Evolutionary conservation across 2,329 filamentous ascomycete species (phyloP).

Genomic region (Alternaria ethzedia): DNA sequence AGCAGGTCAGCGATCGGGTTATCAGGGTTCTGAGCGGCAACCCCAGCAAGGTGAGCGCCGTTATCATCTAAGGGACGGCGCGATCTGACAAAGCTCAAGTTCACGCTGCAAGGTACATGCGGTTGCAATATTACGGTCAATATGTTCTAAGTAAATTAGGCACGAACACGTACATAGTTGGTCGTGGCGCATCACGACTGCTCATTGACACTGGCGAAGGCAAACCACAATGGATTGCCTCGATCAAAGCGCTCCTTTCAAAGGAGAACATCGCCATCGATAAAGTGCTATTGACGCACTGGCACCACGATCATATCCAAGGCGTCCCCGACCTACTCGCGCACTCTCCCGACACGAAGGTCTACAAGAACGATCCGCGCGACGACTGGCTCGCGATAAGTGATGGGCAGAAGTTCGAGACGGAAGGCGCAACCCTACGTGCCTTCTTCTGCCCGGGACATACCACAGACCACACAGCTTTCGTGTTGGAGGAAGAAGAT

Average conservation of each 20-base stretch:
- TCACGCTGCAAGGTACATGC: slow-evolving; percentile 65
- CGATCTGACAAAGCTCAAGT: slow-evolving; percentile 51
- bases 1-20: slow-evolving; percentile 77
- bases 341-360: slow-evolving; percentile 65
- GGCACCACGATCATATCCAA: slow-evolving; percentile 85
- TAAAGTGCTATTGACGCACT: slow-evolving; percentile 83
- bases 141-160: slow-evolving; percentile 55
- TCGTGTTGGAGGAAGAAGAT: slow-evolving; percentile 77
- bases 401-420: slow-evolving; percentile 62
- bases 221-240: slow-evolving; percentile 71
- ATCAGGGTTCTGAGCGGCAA: slow-evolving; percentile 90
- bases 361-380: slow-evolving; percentile 71
- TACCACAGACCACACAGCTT: slow-evolving; percentile 80
- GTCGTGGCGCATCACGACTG: slow-evolving; percentile 73
- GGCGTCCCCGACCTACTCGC: slow-evolving; percentile 74
- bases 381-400: slow-evolving; percentile 60
- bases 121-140: background rate
- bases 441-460: slow-evolving; percentile 77
- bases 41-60: slow-evolving; percentile 72
- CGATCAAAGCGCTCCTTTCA: slow-evolving; percentile 68
- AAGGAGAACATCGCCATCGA: slow-evolving; percentile 72
- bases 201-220: slow-evolving; percentile 93
- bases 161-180: slow-evolving; percentile 94
- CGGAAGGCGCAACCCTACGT: slow-evolving; percentile 69
- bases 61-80: background rate